Percentiles rank a stretch among this genome's conserved stretches.
Conservation (phyloP, 345 rosid species). For the Populus pruinosa region DNA sequence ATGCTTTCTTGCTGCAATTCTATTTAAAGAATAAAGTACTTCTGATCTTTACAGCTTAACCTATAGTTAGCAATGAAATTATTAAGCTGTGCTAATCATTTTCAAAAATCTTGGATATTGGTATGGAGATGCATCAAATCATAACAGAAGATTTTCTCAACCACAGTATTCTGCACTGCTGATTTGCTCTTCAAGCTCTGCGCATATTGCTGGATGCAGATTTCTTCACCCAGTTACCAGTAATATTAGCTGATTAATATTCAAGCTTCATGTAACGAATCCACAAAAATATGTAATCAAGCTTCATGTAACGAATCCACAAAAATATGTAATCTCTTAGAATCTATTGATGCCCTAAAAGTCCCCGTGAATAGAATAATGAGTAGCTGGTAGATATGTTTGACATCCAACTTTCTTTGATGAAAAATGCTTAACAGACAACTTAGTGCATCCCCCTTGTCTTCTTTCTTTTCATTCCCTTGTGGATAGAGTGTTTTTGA, state of each 20-base stretch:
- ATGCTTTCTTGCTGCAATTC: conserved; percentile 8
- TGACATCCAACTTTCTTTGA: background rate
- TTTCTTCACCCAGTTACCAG: background rate
- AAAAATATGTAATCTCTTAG: too few species aligned
- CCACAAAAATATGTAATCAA: background rate
- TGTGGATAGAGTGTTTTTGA: background rate
- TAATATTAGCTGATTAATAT: too few species aligned
- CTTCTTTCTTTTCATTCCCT: background rate
- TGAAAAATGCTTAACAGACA: background rate
- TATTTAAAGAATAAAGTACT: background rate
- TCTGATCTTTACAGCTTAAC: conserved; percentile 28
- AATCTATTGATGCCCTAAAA: background rate
- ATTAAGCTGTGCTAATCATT: background rate
- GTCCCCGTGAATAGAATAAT: background rate
- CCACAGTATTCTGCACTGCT: background rate
- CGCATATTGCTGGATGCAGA: background rate
- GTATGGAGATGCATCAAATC: background rate
- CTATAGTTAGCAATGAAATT: background rate
- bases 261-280: too few species aligned
- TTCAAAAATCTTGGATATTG: background rate
- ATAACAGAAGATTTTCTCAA: too few species aligned
- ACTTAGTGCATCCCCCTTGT: background rate
- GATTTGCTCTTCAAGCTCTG: background rate
- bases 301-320: background rate
- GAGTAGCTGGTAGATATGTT: background rate